Evolutionary conservation across 2,329 filamentous ascomycete genomes (phyloP).

Genomic region (Cladophialophora yegresii): DNA sequence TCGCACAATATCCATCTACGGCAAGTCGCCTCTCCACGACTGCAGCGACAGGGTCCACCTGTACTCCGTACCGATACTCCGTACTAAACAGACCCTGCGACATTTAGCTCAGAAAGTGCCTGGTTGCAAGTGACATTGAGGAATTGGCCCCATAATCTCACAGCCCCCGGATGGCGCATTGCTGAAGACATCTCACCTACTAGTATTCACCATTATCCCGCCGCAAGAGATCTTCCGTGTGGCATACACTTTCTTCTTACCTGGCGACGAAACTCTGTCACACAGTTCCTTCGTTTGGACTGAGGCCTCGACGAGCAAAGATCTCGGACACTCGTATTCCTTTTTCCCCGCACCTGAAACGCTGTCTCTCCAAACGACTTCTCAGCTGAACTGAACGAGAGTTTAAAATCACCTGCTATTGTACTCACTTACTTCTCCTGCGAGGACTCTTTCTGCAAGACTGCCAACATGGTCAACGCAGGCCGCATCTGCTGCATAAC

Average conservation of each 20-base stretch:
- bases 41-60: background rate
- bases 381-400: constrained; percentile 11
- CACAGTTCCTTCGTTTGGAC: constrained; percentile 2
- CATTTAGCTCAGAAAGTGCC: constrained; percentile 6
- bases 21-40: constrained; percentile 9
- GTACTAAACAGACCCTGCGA: background rate
- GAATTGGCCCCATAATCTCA: constrained; percentile 19
- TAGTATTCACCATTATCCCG: constrained; percentile 10
- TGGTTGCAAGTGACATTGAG: constrained; percentile 2
- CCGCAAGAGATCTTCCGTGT: background rate
- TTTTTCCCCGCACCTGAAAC: constrained; percentile 15
- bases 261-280: background rate
- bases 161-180: constrained; percentile 7
- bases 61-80: background rate
- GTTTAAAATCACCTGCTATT: background rate
- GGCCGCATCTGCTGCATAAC: constrained; percentile 85
- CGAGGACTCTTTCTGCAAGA: background rate
- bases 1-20: constrained; percentile 4
- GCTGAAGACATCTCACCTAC: constrained; percentile 11
- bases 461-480: constrained; percentile 63
- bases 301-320: background rate
- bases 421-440: constrained; percentile 4
- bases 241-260: background rate
- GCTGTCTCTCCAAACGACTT: constrained; percentile 9
- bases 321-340: background rate